Evolutionary conservation across 495 filamentous ascomycete species (phyloP).

Genomic region (Choiromyces venosus): DNA sequence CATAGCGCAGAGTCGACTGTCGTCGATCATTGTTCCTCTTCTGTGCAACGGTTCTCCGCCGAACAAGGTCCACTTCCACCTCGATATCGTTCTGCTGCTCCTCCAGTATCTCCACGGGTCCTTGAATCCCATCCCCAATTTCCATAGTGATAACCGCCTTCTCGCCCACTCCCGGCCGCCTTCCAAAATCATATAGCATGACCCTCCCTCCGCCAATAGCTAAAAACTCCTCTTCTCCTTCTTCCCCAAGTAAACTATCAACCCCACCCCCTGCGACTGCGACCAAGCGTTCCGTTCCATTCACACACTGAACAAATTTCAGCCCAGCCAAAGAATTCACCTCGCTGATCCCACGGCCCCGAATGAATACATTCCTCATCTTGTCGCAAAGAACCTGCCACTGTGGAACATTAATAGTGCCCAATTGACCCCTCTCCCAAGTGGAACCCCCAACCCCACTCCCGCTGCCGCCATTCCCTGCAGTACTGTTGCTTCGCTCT

Average conservation of each 20-base stretch:
- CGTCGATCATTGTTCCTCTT: slow-evolving; percentile 46
- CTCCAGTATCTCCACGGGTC: slow-evolving; percentile 50
- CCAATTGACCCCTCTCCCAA: slow-evolving; percentile 37
- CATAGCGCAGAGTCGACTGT: slow-evolving; percentile 34
- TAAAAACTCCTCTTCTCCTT: slow-evolving; percentile 68
- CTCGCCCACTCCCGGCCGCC: slow-evolving; percentile 53
- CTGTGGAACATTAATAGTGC: slow-evolving; percentile 49
- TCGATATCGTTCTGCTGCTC: slow-evolving; percentile 74
- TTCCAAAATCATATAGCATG: slow-evolving; percentile 70
- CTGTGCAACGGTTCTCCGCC: slow-evolving; percentile 65
- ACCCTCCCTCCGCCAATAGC: slow-evolving; percentile 77
- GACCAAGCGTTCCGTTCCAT: slow-evolving; percentile 57
- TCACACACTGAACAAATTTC: slow-evolving; percentile 56
- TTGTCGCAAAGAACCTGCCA: slow-evolving; percentile 67
- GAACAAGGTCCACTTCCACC: slow-evolving; percentile 73
- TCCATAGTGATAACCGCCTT: slow-evolving; percentile 60
- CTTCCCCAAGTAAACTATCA: slow-evolving; percentile 53
- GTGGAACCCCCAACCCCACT: slow-evolving; percentile 42
- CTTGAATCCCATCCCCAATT: slow-evolving; percentile 65
- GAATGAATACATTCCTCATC: slow-evolving; percentile 58
- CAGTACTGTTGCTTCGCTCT: slow-evolving; percentile 41
- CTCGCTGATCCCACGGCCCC: slow-evolving; percentile 54
- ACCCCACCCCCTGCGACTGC: slow-evolving; percentile 72
- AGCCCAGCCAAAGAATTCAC: slow-evolving; percentile 55
- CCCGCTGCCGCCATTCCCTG: slow-evolving; percentile 27